These are phyloP conservation scores for Spiromastix sp. DNA, from an alignment of 2,329 filamentous ascomycete species.

Conservation along the genomic window DNA sequence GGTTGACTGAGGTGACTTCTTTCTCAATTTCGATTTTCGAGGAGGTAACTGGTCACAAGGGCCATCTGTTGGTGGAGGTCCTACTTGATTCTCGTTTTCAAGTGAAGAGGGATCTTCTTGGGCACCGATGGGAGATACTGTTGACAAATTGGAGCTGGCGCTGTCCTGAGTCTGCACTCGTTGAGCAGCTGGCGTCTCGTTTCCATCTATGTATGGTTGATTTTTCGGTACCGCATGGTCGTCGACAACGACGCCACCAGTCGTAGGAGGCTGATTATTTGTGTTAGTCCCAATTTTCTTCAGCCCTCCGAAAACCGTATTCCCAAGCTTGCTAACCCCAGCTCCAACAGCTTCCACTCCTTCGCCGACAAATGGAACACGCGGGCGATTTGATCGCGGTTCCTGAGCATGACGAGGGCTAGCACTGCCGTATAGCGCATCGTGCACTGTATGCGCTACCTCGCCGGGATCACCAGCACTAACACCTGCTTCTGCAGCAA, in stretches of 20 bases:
- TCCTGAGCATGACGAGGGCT: conserved; percentile 10
- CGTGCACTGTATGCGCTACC: conserved; percentile 36
- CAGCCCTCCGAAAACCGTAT: conserved; percentile 33
- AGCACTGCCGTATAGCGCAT: conserved; percentile 8
- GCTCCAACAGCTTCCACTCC: conserved; percentile 43
- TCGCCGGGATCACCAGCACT: conserved; percentile 50
- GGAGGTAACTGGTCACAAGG: conserved; percentile 1
- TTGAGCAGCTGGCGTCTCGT: conserved; percentile 1
- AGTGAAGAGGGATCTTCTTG: neutral
- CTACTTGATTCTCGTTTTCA: conserved; percentile 1
- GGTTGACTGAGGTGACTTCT: conserved; percentile 21
- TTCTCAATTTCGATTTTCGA: conserved; percentile 22
- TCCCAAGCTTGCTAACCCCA: conserved; percentile 36
- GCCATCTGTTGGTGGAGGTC: conserved; percentile 3
- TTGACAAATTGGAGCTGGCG: neutral
- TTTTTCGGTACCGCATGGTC: conserved; percentile 8
- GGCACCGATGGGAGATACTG: neutral
- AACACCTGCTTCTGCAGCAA: conserved; percentile 39
- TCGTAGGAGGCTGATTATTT: conserved; percentile 25
- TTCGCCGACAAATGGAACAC: conserved; percentile 40
- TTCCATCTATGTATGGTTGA: conserved; percentile 1
- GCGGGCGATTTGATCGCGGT: conserved; percentile 13
- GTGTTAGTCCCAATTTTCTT: conserved; percentile 29
- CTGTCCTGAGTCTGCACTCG: neutral
- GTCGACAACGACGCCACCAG: conserved; percentile 23